These are phyloP conservation scores for Scheffersomyces illinoinensis DNA, from an alignment of 1,139 yeast species.

Conservation along the genomic window DNA sequence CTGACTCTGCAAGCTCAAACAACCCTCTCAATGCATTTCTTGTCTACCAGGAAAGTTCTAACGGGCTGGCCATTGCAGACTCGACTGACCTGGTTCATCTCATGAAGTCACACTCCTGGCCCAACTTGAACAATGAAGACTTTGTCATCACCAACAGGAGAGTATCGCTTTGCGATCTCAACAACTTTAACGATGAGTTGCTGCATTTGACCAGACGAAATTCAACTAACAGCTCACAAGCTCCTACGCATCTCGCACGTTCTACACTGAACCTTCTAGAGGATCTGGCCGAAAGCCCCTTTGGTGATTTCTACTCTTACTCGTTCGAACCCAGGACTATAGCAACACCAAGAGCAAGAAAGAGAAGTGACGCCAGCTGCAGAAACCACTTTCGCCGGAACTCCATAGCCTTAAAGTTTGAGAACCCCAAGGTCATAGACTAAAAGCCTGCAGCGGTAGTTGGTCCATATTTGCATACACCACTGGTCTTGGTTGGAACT, in stretches of 20 bases:
- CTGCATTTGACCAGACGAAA: constrained; percentile 4
- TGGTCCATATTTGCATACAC: not conserved
- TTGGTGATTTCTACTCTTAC: not conserved
- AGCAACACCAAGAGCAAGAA: not conserved
- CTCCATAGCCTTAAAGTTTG: constrained; percentile 34
- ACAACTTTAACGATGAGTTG: constrained; percentile 15
- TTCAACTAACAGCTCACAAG: constrained; percentile 1
- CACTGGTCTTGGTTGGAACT: not conserved
- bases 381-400: constrained; percentile 29
- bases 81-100: not conserved
- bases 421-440: constrained; percentile 17
- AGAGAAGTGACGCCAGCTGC: constrained; percentile 1
- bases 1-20: constrained; percentile 11
- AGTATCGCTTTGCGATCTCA: constrained; percentile 26
- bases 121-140: constrained; percentile 10
- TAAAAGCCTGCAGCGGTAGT: not conserved
- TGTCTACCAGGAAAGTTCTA: constrained; percentile 9
- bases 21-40: constrained; percentile 31
- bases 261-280: not conserved
- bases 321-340: not conserved
- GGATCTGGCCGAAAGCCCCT: not conserved
- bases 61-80: constrained; percentile 1
- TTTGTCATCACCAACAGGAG: constrained; percentile 4
- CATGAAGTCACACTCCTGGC: constrained; percentile 6
- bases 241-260: not conserved